Conservation (phyloP, 208 protist genomes). For the Wallacemonas collosoma region DNA sequence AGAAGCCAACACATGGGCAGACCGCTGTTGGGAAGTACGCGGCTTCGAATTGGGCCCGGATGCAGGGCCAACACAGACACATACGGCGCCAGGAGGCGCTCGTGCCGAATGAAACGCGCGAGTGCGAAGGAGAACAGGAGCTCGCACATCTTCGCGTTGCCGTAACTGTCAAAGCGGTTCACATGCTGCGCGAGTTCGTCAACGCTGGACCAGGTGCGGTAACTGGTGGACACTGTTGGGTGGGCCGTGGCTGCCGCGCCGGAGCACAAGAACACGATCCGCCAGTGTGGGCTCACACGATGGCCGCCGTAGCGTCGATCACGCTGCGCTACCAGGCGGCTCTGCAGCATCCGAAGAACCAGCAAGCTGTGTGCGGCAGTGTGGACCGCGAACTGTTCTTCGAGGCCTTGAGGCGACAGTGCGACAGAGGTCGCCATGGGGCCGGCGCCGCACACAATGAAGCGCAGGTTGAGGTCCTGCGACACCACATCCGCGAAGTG, state of each 20-base stretch:
- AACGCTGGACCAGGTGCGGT: conserved; percentile 29
- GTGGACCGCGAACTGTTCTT: conserved; percentile 67
- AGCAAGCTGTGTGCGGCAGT: conserved; percentile 65
- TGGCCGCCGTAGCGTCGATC: conserved; percentile 9
- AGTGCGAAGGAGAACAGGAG: conserved; percentile 69
- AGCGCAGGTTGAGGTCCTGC: conserved; percentile 50
- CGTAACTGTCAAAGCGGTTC: conserved; percentile 47
- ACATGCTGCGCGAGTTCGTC: conserved; percentile 24
- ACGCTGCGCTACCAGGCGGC: conserved; percentile 21
- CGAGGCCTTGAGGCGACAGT: conserved; percentile 46
- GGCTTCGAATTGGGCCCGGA: conserved; percentile 50
- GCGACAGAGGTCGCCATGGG: conserved; percentile 35
- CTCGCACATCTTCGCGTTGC: conserved; percentile 68
- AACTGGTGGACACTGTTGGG: conserved; percentile 32
- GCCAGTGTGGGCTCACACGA: conserved; percentile 32
- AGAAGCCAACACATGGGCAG: conserved; percentile 44
- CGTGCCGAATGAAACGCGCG: conserved; percentile 39
- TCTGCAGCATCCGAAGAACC: conserved; percentile 53
- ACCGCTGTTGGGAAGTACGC: conserved; percentile 36
- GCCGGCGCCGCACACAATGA: conserved; percentile 58
- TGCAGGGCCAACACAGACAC: conserved; percentile 60
- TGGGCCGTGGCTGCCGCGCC: conserved; percentile 37
- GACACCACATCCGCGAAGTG: conserved; percentile 40
- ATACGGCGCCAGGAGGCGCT: conserved; percentile 43
- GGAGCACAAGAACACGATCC: conserved; percentile 60